Percentiles rank a stretch among this genome's conserved stretches.
Conservation (phyloP, 2,329 filamentous ascomycete species). For the Chaetomiaceae sp. region DNA sequence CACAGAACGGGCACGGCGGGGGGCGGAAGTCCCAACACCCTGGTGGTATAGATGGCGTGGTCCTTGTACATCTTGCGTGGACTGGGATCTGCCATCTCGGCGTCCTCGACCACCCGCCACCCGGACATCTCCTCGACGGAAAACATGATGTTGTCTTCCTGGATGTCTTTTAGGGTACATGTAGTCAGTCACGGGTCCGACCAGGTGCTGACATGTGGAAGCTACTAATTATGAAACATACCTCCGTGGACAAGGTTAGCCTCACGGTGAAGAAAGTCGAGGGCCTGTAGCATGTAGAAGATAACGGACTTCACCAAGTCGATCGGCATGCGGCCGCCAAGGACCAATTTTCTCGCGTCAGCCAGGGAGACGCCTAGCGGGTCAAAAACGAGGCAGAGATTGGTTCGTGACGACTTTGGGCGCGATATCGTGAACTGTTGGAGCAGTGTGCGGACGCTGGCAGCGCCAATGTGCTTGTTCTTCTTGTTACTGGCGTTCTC, state of each 20-base stretch:
- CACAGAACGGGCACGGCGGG: slow-evolving; percentile 1
- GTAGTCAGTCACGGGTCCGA: background rate
- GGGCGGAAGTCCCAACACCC: background rate
- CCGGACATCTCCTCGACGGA: background rate
- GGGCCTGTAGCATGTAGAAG: slow-evolving; percentile 6
- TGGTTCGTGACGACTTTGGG: background rate
- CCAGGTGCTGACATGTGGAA: background rate
- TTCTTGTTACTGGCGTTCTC: no score
- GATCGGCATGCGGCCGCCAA: slow-evolving; percentile 1
- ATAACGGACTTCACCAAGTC: background rate
- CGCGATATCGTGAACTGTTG: slow-evolving; percentile 3
- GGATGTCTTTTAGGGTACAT: background rate
- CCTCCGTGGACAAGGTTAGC: slow-evolving; percentile 8
- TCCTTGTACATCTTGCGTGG: slow-evolving; percentile 10
- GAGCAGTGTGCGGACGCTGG: slow-evolving; percentile 5
- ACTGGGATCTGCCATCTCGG: slow-evolving; percentile 4
- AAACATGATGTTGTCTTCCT: slow-evolving; percentile 15
- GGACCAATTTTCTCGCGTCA: background rate
- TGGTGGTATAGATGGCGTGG: slow-evolving; percentile 1
- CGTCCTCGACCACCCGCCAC: slow-evolving; percentile 4
- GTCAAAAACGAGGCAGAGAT: background rate
- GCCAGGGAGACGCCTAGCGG: no score
- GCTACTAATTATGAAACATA: background rate
- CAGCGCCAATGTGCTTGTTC: background rate
- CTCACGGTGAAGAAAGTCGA: slow-evolving; percentile 10